Evolutionary conservation across 192 early-diverging fungal genomes (phyloP).

Genomic region (Rhizophagus clarus): DNA sequence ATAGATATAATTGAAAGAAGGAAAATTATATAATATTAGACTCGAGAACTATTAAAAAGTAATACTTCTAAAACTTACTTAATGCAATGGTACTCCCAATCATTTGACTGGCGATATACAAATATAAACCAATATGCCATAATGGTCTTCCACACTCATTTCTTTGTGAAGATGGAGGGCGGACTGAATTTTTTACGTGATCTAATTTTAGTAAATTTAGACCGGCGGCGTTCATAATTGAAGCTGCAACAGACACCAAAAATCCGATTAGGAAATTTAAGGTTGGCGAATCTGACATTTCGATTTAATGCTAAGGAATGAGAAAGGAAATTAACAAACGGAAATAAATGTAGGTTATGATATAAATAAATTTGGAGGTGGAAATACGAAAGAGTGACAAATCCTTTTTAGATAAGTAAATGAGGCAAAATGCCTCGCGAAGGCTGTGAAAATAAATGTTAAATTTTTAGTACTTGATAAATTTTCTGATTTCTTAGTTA

Average conservation of each 20-base stretch:
- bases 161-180: constrained; percentile 41
- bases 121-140: constrained; percentile 62
- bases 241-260: constrained; percentile 45
- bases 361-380: background rate
- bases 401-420: background rate
- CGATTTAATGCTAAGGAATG: background rate
- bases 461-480: background rate
- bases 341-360: background rate
- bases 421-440: background rate
- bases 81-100: constrained; percentile 61
- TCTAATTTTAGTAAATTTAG: constrained; percentile 63
- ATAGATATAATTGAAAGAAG: background rate
- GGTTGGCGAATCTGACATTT: constrained; percentile 10
- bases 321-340: background rate
- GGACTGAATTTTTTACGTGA: constrained; percentile 52
- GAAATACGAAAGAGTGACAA: background rate
- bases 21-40: constrained; percentile 30
- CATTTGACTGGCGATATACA: constrained; percentile 57
- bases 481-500: background rate
- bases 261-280: constrained; percentile 50
- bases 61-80: constrained; percentile 42
- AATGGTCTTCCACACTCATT: constrained; percentile 61
- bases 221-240: constrained; percentile 57
- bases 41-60: constrained; percentile 32
- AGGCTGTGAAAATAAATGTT: background rate